A percentile compares a stretch with the other conserved stretches of the same genome.
phyloP scores from a whole-genome alignment of 306 rosid genomes.

The Hippophae rhamnoides region DNA sequence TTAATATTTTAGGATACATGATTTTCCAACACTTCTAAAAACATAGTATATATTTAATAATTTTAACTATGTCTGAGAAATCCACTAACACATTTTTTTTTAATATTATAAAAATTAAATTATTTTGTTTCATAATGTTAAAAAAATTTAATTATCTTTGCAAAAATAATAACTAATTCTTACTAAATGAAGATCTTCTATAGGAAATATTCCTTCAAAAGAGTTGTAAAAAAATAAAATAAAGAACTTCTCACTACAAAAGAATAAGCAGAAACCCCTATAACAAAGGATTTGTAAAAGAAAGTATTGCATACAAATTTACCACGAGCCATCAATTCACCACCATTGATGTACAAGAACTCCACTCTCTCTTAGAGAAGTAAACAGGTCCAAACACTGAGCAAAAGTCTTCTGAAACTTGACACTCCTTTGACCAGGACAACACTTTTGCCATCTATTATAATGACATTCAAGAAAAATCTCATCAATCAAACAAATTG shows the following conservation, averaged over 20 bases:
- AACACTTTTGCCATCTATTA: conserved; percentile 48
- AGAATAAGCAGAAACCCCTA: conserved; percentile 15
- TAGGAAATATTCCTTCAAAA: no score
- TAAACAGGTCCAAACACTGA: conserved; percentile 41
- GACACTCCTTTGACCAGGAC: conserved; percentile 42
- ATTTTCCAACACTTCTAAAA: no score
- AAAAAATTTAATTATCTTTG: no score
- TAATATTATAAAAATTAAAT: no score
- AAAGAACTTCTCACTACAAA: background rate
- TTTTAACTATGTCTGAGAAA: no score
- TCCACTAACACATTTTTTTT: no score
- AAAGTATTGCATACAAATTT: background rate
- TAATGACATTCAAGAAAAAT: conserved; percentile 58
- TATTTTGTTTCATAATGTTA: no score
- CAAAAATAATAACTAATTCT: no score
- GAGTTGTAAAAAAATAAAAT: no score
- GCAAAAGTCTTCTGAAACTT: conserved; percentile 38
- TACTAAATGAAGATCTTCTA: no score
- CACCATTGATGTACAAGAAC: conserved; percentile 71
- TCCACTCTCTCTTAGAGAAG: conserved; percentile 41
- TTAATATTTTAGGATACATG: no score
- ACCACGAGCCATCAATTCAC: conserved; percentile 17
- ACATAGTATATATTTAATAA: no score
- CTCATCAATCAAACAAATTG: conserved; percentile 58
- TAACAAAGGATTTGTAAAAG: conserved; percentile 5